Conservation (phyloP, 176 grass and related monocot species). For the Melocanna baccifera region DNA sequence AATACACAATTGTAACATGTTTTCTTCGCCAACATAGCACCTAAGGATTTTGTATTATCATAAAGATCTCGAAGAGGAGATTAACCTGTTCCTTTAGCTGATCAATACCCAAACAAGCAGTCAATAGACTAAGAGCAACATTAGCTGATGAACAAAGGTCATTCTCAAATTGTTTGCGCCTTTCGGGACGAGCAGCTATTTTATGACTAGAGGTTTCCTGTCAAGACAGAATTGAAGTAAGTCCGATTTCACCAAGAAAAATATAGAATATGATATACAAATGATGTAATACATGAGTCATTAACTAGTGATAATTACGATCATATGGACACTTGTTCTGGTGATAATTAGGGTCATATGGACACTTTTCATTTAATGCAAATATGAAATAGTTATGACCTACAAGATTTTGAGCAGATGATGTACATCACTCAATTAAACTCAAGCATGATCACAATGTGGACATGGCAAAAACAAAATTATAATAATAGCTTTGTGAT, state of each 20-base stretch:
- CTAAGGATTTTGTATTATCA: not conserved
- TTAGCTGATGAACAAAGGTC: constrained; percentile 77
- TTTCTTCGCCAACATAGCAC: constrained; percentile 1
- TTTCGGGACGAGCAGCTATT: constrained; percentile 92
- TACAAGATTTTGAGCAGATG: not conserved
- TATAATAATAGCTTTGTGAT: not conserved
- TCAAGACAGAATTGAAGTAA: constrained; percentile 23
- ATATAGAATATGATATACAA: not conserved
- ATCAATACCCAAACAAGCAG: constrained; percentile 88
- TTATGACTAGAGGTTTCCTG: constrained; percentile 91
- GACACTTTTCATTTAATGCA: not conserved
- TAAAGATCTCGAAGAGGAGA: constrained; percentile 25
- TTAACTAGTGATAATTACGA: constrained; percentile 11
- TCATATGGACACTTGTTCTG: not conserved
- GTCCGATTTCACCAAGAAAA: constrained; percentile 26
- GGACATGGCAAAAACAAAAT: not conserved
- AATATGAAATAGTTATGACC: not conserved
- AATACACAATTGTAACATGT: not conserved
- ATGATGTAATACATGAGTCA: not conserved
- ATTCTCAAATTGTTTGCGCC: constrained; percentile 86
- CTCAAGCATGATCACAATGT: not conserved
- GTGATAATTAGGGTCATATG: constrained; percentile 16
- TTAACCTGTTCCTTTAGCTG: constrained; percentile 88
- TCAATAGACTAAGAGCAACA: constrained; percentile 75
- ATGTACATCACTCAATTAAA: not conserved